Conservation (phyloP, 441 rosid species). For the Populus hybrid region DNA sequence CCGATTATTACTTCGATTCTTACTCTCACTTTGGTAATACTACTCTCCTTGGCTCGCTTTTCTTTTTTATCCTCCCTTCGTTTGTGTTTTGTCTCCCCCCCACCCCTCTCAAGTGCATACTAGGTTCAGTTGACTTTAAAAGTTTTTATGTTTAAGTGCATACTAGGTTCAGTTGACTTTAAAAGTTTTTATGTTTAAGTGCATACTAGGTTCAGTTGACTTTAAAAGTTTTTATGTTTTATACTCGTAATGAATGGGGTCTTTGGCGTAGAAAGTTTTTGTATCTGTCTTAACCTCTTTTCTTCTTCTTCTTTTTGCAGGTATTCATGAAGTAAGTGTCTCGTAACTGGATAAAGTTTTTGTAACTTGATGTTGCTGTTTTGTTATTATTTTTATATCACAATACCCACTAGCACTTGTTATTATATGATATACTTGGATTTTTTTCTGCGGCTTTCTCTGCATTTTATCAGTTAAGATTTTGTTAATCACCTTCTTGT, state of each 20-base stretch:
- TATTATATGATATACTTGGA: neutral
- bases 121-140: neutral
- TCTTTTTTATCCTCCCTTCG: neutral
- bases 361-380: neutral
- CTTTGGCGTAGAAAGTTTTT: neutral
- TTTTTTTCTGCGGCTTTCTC: neutral
- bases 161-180: neutral
- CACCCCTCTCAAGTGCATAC: too few species aligned
- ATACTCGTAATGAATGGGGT: neutral
- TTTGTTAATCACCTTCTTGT: neutral
- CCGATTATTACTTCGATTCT: constrained; percentile 92
- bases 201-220: neutral
- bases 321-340: constrained; percentile 95
- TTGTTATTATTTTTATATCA: neutral
- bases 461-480: neutral
- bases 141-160: neutral
- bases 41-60: constrained; percentile 4
- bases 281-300: constrained; percentile 6
- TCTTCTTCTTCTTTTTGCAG: constrained; percentile 38
- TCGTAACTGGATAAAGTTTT: constrained; percentile 16
- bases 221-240: neutral
- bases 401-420: neutral
- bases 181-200: neutral
- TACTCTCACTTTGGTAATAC: constrained; percentile 80
- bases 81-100: neutral